Evolutionary conservation across 73 alveolate species (phyloP).

Genomic region (Stentor roeselii): DNA sequence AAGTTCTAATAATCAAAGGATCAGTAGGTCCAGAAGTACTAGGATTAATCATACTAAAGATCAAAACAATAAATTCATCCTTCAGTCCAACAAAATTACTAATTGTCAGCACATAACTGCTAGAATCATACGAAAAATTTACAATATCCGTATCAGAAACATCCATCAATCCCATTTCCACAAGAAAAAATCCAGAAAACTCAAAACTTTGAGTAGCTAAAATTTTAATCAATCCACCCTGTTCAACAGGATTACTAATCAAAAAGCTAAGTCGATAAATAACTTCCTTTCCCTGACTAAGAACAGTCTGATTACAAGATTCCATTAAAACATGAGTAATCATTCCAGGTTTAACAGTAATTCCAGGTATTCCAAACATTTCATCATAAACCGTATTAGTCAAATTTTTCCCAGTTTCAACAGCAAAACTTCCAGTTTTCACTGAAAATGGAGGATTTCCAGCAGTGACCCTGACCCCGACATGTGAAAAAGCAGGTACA

Average conservation of each 20-base stretch:
- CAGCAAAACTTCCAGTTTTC: slow-evolving; percentile 38
- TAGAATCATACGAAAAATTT: background rate
- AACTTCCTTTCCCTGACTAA: slow-evolving; percentile 6
- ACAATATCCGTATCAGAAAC: background rate
- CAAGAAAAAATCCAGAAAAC: background rate
- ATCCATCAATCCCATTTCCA: background rate
- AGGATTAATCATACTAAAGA: background rate
- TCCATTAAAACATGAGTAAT: slow-evolving; percentile 27
- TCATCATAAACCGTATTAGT: slow-evolving; percentile 45
- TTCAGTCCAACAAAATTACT: background rate
- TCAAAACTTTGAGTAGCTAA: slow-evolving; percentile 23
- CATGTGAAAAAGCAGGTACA: slow-evolving; percentile 25
- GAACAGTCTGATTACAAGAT: slow-evolving; percentile 24
- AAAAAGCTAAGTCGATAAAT: slow-evolving; percentile 31
- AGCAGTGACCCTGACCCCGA: slow-evolving; percentile 37
- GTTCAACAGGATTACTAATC: slow-evolving; percentile 27
- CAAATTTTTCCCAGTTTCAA: slow-evolving; percentile 36
- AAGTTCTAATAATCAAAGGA: slow-evolving; percentile 26
- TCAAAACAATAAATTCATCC: background rate
- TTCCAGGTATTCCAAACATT: slow-evolving; percentile 41
- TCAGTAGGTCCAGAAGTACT: background rate
- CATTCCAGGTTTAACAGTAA: slow-evolving; percentile 41
- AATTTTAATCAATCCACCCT: slow-evolving; percentile 29
- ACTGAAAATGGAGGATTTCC: slow-evolving; percentile 42
- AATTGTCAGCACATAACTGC: background rate